phyloP scores from a whole-genome alignment of 2,329 filamentous ascomycete species.

The Helotiales sp. region DNA sequence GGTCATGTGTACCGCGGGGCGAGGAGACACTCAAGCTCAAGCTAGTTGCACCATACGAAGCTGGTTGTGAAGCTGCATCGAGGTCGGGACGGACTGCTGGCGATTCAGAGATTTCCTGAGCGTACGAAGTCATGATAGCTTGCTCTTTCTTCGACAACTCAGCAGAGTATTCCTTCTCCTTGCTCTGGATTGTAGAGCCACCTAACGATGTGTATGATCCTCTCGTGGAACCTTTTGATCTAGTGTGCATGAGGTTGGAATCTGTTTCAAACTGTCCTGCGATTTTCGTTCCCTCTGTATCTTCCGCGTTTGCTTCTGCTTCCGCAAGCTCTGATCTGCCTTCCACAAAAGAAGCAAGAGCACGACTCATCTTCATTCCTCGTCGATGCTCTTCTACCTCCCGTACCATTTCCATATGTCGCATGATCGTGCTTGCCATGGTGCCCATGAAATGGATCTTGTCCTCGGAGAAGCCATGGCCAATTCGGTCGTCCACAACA shows the following conservation, averaged over 20 bases:
- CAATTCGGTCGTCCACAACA: conserved; percentile 56
- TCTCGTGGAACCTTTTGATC: conserved; percentile 23
- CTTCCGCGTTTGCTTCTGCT: conserved; percentile 29
- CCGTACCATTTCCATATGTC: conserved; percentile 59
- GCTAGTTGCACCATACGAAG: conserved; percentile 21
- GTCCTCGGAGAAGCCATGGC: conserved; percentile 48
- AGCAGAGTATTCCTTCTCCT: conserved; percentile 29
- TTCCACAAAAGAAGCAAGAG: conserved; percentile 55
- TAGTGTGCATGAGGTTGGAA: conserved; percentile 13
- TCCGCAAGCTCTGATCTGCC: conserved; percentile 37
- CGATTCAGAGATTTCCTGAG: not conserved
- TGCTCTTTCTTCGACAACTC: conserved; percentile 23
- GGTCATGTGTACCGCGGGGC: conserved; percentile 14
- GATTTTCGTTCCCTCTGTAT: conserved; percentile 31
- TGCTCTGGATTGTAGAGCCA: conserved; percentile 20
- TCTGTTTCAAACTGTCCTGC: conserved; percentile 33
- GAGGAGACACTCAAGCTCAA: conserved; percentile 20
- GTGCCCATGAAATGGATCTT: conserved; percentile 58
- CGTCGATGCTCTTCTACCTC: conserved; percentile 53
- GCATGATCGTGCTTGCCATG: conserved; percentile 56
- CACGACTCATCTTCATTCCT: conserved; percentile 54
- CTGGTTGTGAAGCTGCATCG: conserved; percentile 10
- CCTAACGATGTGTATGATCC: conserved; percentile 9
- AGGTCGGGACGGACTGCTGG: conserved; percentile 17
- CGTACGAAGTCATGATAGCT: conserved; percentile 6